Percentiles rank a stretch among this genome's conserved stretches.
Evolutionary conservation across 2,329 filamentous ascomycete genomes (phyloP).

Genomic region (Blastomyces emzantsi): DNA sequence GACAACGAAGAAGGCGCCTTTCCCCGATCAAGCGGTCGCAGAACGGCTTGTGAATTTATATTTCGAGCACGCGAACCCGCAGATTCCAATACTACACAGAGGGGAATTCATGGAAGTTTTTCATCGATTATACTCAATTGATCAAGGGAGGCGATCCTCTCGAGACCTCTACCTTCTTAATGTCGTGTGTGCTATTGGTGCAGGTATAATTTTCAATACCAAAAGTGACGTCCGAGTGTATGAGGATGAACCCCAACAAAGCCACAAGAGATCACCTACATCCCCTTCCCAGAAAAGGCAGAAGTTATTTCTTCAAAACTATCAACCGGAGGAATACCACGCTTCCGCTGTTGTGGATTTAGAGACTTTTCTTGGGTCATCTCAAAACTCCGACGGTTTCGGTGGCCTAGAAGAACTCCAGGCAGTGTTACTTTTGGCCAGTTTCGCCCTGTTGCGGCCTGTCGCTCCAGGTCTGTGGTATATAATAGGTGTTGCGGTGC

Average conservation of each 20-base stretch:
- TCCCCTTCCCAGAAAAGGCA: constrained; percentile 35
- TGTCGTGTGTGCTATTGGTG: constrained; percentile 94
- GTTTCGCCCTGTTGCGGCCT: constrained; percentile 81
- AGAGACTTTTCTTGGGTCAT: constrained; percentile 69
- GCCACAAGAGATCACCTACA: constrained; percentile 18
- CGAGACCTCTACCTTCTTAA: constrained; percentile 89
- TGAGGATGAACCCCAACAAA: constrained; percentile 4
- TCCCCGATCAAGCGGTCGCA: constrained; percentile 69
- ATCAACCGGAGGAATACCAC: constrained; percentile 90
- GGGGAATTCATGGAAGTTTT: constrained; percentile 85
- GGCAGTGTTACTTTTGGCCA: constrained; percentile 81
- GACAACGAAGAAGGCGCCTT: constrained; percentile 73
- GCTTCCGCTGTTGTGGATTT: constrained; percentile 88
- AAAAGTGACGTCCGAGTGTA: constrained; percentile 21
- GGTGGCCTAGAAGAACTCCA: constrained; percentile 88
- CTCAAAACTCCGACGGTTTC: constrained; percentile 54
- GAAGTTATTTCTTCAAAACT: constrained; percentile 51
- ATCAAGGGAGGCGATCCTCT: constrained; percentile 58
- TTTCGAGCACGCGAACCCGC: constrained; percentile 93
- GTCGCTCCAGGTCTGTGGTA: constrained; percentile 95
- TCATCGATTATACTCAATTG: constrained; percentile 65
- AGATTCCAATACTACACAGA: constrained; percentile 85
- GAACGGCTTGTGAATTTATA: constrained; percentile 69
- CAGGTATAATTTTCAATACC: constrained; percentile 72
- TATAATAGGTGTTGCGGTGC: constrained; percentile 87